Percentiles rank a stretch among this genome's conserved stretches.
These are phyloP conservation scores for Ophiostoma angusticollis DNA, from an alignment of 2,329 filamentous ascomycete species.

Conservation along the genomic window DNA sequence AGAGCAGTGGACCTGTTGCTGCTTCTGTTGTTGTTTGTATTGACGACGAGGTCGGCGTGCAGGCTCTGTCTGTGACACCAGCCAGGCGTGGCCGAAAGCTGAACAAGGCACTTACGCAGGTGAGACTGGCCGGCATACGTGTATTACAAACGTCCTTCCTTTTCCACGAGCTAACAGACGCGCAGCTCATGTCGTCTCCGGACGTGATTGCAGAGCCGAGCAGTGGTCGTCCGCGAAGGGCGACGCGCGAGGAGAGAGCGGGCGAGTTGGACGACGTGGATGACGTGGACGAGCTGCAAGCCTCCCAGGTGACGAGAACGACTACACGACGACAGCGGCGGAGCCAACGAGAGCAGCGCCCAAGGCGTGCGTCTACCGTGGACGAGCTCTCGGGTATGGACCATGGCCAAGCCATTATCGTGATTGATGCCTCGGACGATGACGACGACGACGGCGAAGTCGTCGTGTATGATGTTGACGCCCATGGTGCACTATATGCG, in stretches of 20 bases:
- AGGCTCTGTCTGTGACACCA: neutral
- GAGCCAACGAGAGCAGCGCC: neutral
- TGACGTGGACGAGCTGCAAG: neutral
- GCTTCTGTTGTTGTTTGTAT: too few relatives aligned
- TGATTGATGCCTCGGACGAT: slow-evolving; percentile 4
- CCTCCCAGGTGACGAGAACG: neutral
- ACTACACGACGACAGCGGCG: neutral
- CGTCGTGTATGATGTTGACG: neutral
- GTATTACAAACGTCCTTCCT: neutral
- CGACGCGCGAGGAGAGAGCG: neutral
- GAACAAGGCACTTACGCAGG: too few relatives aligned
- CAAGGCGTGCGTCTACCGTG: neutral
- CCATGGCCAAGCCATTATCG: neutral
- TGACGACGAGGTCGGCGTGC: too few relatives aligned
- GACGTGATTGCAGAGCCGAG: slow-evolving; percentile 15
- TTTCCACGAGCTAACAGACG: neutral
- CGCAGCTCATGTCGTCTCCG: slow-evolving; percentile 16
- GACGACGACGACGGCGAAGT: neutral
- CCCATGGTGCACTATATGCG: neutral
- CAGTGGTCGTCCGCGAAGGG: neutral
- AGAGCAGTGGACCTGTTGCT: too few relatives aligned
- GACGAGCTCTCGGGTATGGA: slow-evolving; percentile 2
- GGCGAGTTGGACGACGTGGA: neutral
- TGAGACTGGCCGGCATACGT: too few relatives aligned
- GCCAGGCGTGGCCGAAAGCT: neutral